A percentile compares a stretch with the other conserved stretches of the same genome.
Conservation (phyloP, 208 protist genomes). For the Leishmania braziliensis region DNA sequence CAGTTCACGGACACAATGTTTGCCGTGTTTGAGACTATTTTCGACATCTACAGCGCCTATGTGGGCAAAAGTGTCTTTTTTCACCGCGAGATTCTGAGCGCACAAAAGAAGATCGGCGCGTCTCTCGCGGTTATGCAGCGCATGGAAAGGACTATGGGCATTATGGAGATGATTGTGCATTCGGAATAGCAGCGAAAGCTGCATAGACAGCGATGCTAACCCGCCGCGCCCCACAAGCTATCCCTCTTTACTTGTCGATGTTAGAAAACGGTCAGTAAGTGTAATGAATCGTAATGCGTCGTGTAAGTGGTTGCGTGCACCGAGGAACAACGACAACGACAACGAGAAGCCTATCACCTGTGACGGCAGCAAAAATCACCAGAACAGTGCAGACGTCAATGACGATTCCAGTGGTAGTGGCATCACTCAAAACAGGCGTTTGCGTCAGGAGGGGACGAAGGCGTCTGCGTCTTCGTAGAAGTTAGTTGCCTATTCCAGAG, state of each 20-base stretch:
- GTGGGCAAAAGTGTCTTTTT: conserved; percentile 76
- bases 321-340: background rate
- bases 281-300: conserved; percentile 15
- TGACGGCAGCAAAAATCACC: background rate
- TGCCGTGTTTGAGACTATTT: conserved; percentile 74
- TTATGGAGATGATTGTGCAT: conserved; percentile 88
- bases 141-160: conserved; percentile 68
- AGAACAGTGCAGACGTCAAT: background rate
- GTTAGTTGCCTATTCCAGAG: background rate
- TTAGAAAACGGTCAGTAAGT: background rate
- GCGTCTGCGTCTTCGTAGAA: background rate
- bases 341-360: background rate
- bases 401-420: background rate
- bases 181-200: conserved; percentile 23
- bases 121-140: conserved; percentile 57
- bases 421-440: background rate
- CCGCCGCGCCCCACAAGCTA: background rate
- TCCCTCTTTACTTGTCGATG: background rate
- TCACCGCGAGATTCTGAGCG: conserved; percentile 73
- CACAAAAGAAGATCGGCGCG: conserved; percentile 62
- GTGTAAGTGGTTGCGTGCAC: background rate
- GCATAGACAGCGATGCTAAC: background rate
- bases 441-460: background rate
- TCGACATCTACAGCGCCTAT: conserved; percentile 74
- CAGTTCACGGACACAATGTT: conserved; percentile 82